A percentile compares a stretch with the other conserved stretches of the same genome.
Conservation (phyloP, 192 early-diverging fungal genomes). For the Kappamyces sp. region DNA sequence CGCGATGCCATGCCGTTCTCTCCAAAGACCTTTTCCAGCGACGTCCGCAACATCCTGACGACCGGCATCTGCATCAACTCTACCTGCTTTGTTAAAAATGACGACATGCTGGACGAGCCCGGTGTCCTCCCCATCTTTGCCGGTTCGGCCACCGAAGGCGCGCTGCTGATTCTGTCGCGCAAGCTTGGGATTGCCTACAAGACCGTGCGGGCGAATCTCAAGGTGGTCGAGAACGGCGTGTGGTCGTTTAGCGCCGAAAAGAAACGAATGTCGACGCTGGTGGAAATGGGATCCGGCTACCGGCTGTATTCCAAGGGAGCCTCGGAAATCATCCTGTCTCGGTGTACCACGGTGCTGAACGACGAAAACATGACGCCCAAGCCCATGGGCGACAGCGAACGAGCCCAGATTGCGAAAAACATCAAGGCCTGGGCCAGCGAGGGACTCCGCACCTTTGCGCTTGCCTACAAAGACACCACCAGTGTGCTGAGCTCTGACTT, state of each 20-base stretch:
- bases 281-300: constrained; percentile 24
- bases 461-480: constrained; percentile 48
- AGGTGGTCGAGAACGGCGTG: constrained; percentile 46
- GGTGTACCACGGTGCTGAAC: constrained; percentile 48
- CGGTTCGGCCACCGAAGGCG: constrained; percentile 56
- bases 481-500: constrained; percentile 25
- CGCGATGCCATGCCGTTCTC: constrained; percentile 32
- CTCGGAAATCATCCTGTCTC: constrained; percentile 48
- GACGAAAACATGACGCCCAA: constrained; percentile 17
- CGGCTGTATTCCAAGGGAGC: constrained; percentile 54
- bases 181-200: constrained; percentile 47
- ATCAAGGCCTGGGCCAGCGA: constrained; percentile 55
- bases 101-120: constrained; percentile 27
- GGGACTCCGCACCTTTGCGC: constrained; percentile 47
- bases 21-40: constrained; percentile 24
- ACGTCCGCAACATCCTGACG: constrained; percentile 29
- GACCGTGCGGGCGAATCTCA: constrained; percentile 24
- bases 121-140: constrained; percentile 39
- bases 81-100: constrained; percentile 51
- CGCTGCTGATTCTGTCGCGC: constrained; percentile 39
- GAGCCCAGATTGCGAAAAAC: constrained; percentile 26
- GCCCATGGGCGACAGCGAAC: constrained; percentile 23
- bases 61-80: constrained; percentile 50
- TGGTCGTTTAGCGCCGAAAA: constrained; percentile 54
- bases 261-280: constrained; percentile 53